These are phyloP conservation scores for Exophiala aquamarina DNA, from an alignment of 2,329 filamentous ascomycete species.

Conservation along the genomic window DNA sequence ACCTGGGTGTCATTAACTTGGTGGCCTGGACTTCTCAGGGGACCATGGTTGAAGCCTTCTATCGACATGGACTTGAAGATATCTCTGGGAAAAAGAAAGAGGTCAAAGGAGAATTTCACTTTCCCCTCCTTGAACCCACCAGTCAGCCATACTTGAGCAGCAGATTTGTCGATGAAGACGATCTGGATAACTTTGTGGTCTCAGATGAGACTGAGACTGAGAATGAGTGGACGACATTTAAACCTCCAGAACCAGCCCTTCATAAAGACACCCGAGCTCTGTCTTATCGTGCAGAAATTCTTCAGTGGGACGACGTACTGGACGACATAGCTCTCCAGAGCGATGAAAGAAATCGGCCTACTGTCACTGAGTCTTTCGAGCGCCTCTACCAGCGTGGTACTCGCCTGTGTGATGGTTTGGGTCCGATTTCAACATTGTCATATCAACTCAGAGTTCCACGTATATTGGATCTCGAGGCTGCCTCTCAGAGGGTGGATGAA, in stretches of 20 bases:
- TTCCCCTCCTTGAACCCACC: slow-evolving; percentile 2
- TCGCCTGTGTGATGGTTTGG: not conserved
- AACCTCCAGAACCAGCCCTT: not conserved
- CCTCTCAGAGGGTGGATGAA: not conserved
- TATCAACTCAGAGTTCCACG: not conserved
- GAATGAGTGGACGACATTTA: not conserved
- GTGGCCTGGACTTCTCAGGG: not conserved
- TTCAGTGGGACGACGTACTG: not conserved
- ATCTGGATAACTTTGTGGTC: slow-evolving; percentile 18
- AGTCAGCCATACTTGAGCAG: slow-evolving; percentile 6
- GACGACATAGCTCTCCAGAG: not conserved
- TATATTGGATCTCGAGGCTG: not conserved
- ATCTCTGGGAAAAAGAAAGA: not conserved
- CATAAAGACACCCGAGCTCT: not conserved
- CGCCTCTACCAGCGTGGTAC: not conserved
- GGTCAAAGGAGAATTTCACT: not conserved
- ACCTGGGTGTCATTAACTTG: not conserved
- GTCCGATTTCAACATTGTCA: not conserved
- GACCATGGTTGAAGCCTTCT: not conserved
- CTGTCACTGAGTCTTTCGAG: not conserved
- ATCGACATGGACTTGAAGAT: not conserved
- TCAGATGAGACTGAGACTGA: slow-evolving; percentile 1
- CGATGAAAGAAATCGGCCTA: not conserved
- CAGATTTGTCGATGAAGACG: slow-evolving; percentile 16
- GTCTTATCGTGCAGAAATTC: no score